Percentiles rank a stretch among this genome's conserved stretches.
Evolutionary conservation across 768 basidiomycete species (phyloP).

Genomic region (Dacryopinax primogenitus): DNA sequence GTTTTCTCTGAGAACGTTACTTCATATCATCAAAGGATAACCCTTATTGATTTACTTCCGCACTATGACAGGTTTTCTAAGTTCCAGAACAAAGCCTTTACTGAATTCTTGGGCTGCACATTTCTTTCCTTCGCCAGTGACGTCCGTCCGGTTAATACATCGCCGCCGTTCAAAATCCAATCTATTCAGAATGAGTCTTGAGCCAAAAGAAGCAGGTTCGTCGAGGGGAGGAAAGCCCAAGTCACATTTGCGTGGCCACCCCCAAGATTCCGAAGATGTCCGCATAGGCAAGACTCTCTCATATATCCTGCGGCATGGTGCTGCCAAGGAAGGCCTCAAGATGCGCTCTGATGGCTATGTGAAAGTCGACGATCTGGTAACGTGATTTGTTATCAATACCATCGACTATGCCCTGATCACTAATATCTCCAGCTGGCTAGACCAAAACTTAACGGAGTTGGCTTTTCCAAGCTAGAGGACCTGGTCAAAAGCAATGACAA

Average conservation of each 20-base stretch:
- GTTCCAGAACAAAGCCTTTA: no score
- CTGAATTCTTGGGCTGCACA: no score
- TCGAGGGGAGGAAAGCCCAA: slow-evolving; percentile 7
- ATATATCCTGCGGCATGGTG: slow-evolving; percentile 85
- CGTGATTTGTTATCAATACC: slow-evolving; percentile 23
- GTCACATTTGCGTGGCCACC: slow-evolving; percentile 18
- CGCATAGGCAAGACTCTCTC: slow-evolving; percentile 75
- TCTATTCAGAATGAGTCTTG: background rate
- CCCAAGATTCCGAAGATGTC: slow-evolving; percentile 49
- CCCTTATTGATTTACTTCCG: no score
- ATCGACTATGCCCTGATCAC: background rate
- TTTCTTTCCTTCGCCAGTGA: background rate
- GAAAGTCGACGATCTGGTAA: slow-evolving; percentile 66
- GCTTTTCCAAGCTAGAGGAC: slow-evolving; percentile 40
- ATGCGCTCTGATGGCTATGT: slow-evolving; percentile 82
- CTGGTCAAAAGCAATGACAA: slow-evolving; percentile 60
- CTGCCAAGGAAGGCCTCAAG: slow-evolving; percentile 54
- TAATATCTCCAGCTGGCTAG: slow-evolving; percentile 42
- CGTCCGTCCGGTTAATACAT: background rate
- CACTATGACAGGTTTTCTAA: no score
- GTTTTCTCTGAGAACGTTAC: no score
- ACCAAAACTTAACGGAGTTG: slow-evolving; percentile 51
- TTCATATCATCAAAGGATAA: no score
- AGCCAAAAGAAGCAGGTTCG: background rate
- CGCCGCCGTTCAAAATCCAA: background rate